These are phyloP conservation scores for Pedinophyceae sp. DNA, from an alignment of 139 green algal genomes.

Conservation along the genomic window DNA sequence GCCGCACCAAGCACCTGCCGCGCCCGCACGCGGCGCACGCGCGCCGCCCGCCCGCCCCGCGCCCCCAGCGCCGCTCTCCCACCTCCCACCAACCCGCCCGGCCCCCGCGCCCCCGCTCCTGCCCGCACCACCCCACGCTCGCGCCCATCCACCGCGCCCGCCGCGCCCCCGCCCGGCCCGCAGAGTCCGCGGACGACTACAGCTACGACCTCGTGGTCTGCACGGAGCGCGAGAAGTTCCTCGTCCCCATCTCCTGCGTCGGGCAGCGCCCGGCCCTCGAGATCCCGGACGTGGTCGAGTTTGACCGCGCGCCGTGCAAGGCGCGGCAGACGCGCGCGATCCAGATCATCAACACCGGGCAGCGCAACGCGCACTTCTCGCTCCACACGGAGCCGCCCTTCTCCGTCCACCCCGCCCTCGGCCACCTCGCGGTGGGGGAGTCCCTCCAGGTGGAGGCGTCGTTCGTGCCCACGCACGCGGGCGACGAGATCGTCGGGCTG, in stretches of 20 bases:
- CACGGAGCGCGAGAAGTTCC: slow-evolving; percentile 67
- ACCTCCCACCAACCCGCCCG: no score
- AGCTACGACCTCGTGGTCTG: slow-evolving; percentile 40
- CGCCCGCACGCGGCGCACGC: no score
- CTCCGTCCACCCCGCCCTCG: slow-evolving; percentile 26
- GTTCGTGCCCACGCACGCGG: slow-evolving; percentile 27
- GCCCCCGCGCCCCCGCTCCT: no score
- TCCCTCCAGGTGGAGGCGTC: slow-evolving; percentile 33
- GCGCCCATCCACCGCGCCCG: no score
- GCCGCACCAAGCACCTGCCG: no score
- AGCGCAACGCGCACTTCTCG: slow-evolving; percentile 29
- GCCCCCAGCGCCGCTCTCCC: no score
- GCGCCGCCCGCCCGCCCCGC: no score
- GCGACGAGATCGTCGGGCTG: slow-evolving; percentile 20
- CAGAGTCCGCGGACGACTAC: slow-evolving; percentile 28
- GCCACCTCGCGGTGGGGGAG: slow-evolving; percentile 34
- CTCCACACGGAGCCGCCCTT: slow-evolving; percentile 32
- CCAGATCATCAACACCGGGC: slow-evolving; percentile 43
- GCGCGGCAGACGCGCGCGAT: not conserved
- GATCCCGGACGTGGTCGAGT: slow-evolving; percentile 43
- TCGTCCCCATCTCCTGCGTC: slow-evolving; percentile 38
- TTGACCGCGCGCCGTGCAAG: slow-evolving; percentile 24
- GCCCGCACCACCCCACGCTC: no score
- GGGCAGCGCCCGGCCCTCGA: slow-evolving; percentile 39
- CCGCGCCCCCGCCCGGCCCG: no score